Percentiles rank a stretch among this genome's conserved stretches.
phyloP scores from a whole-genome alignment of 108 stramenopile genomes.

The Aureococcus anophagefferens region DNA sequence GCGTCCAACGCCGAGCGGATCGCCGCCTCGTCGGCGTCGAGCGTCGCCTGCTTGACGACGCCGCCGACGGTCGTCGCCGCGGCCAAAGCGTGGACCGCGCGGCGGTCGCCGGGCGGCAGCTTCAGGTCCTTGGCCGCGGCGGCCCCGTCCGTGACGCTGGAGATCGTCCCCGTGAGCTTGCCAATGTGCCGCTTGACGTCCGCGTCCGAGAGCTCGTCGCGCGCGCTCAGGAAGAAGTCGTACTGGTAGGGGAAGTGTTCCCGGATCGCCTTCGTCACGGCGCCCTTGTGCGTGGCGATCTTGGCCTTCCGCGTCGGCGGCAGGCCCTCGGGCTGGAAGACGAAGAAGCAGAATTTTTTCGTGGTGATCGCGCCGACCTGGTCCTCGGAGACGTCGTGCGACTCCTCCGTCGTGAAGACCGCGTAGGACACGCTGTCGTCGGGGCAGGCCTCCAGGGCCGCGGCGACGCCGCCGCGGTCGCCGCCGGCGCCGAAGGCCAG shows the following conservation, averaged over 20 bases:
- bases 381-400: slow-evolving; percentile 11
- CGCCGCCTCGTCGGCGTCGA: too few relatives aligned
- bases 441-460: too few relatives aligned
- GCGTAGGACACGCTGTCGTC: too few relatives aligned
- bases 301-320: slow-evolving; percentile 25
- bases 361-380: slow-evolving; percentile 22
- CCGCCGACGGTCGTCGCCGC: too few relatives aligned
- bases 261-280: not conserved
- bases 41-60: too few relatives aligned
- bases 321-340: slow-evolving; percentile 20
- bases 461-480: too few relatives aligned
- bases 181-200: slow-evolving; percentile 17
- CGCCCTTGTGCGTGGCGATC: slow-evolving; percentile 29
- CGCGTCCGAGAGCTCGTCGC: slow-evolving; percentile 22
- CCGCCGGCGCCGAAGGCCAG: too few relatives aligned
- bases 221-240: slow-evolving; percentile 16
- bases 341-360: slow-evolving; percentile 30
- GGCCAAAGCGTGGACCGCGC: too few relatives aligned
- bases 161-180: slow-evolving; percentile 16
- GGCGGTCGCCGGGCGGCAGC: too few relatives aligned
- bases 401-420: too few relatives aligned
- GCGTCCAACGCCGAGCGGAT: too few relatives aligned
- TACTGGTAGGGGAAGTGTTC: slow-evolving; percentile 29
- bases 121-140: too few relatives aligned
- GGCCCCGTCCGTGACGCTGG: slow-evolving; percentile 12